Base-by-base conservation (phyloP, 257 asterid genomes). In the Rehmannia glutinosa region DNA sequence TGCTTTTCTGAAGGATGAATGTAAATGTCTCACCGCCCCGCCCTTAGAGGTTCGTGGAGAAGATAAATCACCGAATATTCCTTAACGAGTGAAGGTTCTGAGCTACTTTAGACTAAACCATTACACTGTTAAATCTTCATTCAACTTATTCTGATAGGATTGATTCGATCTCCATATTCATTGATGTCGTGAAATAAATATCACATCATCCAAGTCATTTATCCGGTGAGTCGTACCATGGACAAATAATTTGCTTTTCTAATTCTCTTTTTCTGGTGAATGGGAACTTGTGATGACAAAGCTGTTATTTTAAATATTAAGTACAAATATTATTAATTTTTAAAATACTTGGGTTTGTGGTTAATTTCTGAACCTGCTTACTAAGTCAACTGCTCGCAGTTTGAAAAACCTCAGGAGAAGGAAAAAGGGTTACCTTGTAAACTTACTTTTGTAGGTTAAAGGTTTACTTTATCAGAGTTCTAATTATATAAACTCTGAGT, bases 281-380 rank as follows among this genome's bases (percentile, higher is more conserved):
- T 65, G 12, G 74, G 64, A 27, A 66, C 59, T 67, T 73, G 70
- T 30, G 70, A 61, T 67, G 49, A 33, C 47, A 73, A 73, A 73
- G 65, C 59, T 66, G 78, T 39, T 59, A 60, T 17, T n/a, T 20
- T 66, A 69, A 59, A 59, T 38, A 39, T 1, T 11, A 51, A 49
- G 21, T 7, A 43, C 21, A 23, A 38, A 30, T 27, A 55, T 55
- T n/a, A n/a, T n/a, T n/a, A n/a, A n/a, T n/a, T n/a, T n/a, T n/a
- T n/a, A 69, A 41, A 66, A 71, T 74, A 64, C 65, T 59, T 60
- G 20, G 53, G 13, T 20, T 68, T 62, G 66, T 52, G 71, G 77
- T 64, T 76, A 72, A 12, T 61, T 53, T 66, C 39, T 39, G 38
- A 57, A 46, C 30, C 27, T 21, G 43, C 24, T 61, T 68, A 23